These are phyloP conservation scores for Cenchrus purpureus DNA, from an alignment of 176 grass and related monocot species.

Conservation along the genomic window DNA sequence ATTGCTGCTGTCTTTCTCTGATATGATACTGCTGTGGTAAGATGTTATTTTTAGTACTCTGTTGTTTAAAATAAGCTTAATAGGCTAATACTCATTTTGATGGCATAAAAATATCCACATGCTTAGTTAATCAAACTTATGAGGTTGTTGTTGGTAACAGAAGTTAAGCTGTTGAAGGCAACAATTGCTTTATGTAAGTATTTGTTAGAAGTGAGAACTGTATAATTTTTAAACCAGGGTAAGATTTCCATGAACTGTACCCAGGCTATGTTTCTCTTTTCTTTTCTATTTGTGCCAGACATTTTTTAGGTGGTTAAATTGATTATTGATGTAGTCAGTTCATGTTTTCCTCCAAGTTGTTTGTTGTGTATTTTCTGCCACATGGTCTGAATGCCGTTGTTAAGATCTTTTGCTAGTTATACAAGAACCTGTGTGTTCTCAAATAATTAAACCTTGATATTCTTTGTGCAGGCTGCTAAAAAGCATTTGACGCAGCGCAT, in stretches of 20 bases:
- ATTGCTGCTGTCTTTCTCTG: neutral
- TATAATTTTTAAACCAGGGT: neutral
- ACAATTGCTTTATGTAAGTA: neutral
- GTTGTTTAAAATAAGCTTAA: neutral
- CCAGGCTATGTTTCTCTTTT: neutral
- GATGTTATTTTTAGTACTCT: neutral
- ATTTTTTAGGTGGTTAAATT: constrained; percentile 25
- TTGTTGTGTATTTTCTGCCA: neutral
- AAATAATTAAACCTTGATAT: constrained; percentile 16
- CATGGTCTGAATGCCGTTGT: constrained; percentile 27
- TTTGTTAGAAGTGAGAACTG: neutral
- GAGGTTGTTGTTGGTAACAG: constrained; percentile 1
- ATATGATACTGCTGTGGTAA: neutral
- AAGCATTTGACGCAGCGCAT: constrained; percentile 96
- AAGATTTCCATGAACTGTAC: neutral
- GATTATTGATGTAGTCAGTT: neutral
- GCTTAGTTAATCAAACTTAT: constrained; percentile 1
- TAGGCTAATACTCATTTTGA: neutral
- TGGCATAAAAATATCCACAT: neutral
- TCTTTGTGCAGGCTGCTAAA: constrained; percentile 79
- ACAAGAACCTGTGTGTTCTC: constrained; percentile 15
- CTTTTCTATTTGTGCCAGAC: neutral
- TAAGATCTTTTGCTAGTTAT: constrained; percentile 8
- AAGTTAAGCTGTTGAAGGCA: neutral
- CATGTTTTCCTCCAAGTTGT: constrained; percentile 8